Percentiles rank a stretch among this genome's conserved stretches.
These are phyloP conservation scores for Naganishia sp. DNA, from an alignment of 1,284 basidiomycete species.

Conservation along the genomic window DNA sequence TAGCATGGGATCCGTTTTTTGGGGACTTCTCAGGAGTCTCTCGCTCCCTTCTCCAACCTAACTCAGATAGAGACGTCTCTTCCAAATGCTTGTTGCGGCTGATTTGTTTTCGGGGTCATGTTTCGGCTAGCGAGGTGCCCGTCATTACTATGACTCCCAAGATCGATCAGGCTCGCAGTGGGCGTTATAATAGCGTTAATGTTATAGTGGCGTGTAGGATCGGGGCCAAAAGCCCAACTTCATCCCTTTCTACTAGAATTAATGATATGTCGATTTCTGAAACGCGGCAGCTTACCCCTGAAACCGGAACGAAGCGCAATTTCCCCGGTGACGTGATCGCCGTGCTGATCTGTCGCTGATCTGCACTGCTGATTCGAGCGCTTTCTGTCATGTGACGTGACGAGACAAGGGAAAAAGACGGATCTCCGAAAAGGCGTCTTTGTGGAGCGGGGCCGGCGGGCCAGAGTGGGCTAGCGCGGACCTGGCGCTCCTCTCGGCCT, in stretches of 20 bases:
- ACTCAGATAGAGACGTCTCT: too few species aligned
- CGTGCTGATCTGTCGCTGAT: background rate
- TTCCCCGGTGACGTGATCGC: constrained; percentile 1
- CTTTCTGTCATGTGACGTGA: constrained; percentile 3
- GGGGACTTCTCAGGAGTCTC: too few species aligned
- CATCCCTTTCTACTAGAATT: background rate
- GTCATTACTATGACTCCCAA: too few species aligned
- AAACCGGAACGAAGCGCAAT: background rate
- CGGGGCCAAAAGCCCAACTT: too few species aligned
- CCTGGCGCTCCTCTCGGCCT: constrained; percentile 8
- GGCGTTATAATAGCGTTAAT: too few species aligned
- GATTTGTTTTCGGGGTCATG: too few species aligned
- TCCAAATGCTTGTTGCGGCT: too few species aligned
- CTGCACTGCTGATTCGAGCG: background rate
- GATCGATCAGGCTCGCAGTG: too few species aligned
- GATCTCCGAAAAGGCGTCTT: constrained; percentile 10
- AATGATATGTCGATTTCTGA: background rate
- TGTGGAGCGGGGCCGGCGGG: constrained; percentile 1
- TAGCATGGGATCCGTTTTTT: too few species aligned
- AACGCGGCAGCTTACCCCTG: constrained; percentile 3
- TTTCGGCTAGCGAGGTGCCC: too few species aligned
- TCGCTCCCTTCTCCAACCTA: too few species aligned
- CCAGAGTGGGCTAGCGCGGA: constrained; percentile 16
- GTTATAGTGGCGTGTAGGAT: too few species aligned
- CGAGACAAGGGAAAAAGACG: background rate